A percentile compares a stretch with the other conserved stretches of the same genome.
Evolutionary conservation across 2,329 filamentous ascomycete species (phyloP).

Genomic region (Talaromyces piceae): DNA sequence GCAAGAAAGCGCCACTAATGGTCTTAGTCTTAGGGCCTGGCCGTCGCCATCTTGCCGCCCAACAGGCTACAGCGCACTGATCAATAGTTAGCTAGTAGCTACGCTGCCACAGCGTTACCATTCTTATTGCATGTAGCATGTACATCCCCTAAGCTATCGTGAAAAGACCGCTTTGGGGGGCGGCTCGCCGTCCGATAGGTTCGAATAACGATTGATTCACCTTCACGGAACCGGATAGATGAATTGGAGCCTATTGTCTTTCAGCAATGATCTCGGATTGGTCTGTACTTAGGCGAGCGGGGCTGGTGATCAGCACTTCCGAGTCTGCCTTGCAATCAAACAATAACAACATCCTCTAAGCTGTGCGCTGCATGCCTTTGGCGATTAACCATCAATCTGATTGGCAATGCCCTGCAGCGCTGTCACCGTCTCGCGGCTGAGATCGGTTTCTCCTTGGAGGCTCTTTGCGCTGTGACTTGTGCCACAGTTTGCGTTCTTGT

Average conservation of each 20-base stretch:
- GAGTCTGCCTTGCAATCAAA: neutral
- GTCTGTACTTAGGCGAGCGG: neutral
- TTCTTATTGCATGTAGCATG: too few relatives aligned
- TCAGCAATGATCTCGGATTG: too few relatives aligned
- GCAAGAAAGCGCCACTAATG: neutral
- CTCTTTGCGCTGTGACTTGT: neutral
- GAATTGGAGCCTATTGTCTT: too few relatives aligned
- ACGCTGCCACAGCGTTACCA: too few relatives aligned
- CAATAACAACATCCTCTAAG: neutral
- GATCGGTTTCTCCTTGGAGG: constrained; percentile 3
- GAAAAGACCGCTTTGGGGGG: constrained; percentile 2
- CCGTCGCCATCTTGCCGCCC: constrained; percentile 3
- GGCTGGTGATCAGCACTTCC: neutral
- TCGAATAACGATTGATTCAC: neutral
- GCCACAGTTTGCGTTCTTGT: neutral
- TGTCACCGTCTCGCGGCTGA: constrained; percentile 8
- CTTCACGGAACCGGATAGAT: too few relatives aligned
- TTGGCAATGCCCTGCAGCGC: constrained; percentile 2
- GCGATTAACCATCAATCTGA: constrained; percentile 8
- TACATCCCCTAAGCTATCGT: neutral
- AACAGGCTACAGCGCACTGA: constrained; percentile 1
- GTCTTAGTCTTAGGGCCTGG: neutral
- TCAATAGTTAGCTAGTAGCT: neutral
- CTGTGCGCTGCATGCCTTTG: constrained; percentile 1
- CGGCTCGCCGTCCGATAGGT: neutral